These are phyloP conservation scores for Millerozyma miso DNA, from an alignment of 805 yeast genomes.

Conservation along the genomic window DNA sequence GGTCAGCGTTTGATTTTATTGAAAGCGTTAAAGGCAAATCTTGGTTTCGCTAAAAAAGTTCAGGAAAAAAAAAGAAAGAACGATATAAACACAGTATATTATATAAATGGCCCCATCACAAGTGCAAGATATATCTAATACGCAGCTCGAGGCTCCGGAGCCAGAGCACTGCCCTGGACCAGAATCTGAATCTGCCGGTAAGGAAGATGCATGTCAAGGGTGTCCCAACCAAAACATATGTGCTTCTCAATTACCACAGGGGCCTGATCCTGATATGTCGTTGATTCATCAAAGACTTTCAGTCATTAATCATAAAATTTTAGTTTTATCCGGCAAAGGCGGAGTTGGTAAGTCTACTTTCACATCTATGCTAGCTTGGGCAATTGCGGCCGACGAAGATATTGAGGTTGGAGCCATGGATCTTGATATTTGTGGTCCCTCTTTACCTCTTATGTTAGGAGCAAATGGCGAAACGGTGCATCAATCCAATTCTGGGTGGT, in stretches of 20 bases:
- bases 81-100: no score
- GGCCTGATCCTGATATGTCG: slow-evolving; percentile 93
- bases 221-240: slow-evolving; percentile 94
- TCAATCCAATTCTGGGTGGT: slow-evolving; percentile 89
- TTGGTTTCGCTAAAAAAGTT: no score
- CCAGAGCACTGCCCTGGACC: slow-evolving; percentile 99
- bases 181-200: slow-evolving; percentile 89
- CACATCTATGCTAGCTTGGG: slow-evolving; percentile 95
- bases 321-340: slow-evolving; percentile 80
- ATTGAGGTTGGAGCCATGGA: slow-evolving; percentile 96
- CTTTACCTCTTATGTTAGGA: slow-evolving; percentile 91
- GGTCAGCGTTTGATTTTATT: no score
- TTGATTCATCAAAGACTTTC: slow-evolving; percentile 63
- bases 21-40: no score
- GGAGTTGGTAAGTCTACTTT: slow-evolving; percentile 98
- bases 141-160: slow-evolving; percentile 54
- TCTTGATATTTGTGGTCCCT: slow-evolving; percentile 96
- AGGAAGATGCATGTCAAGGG: slow-evolving; percentile 89
- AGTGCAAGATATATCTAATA: slow-evolving; percentile 10
- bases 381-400: slow-evolving; percentile 73
- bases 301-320: slow-evolving; percentile 69
- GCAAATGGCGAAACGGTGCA: slow-evolving; percentile 83
- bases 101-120: slow-evolving; percentile 21
- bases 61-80: no score
- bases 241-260: slow-evolving; percentile 75